A percentile compares a stretch with the other conserved stretches of the same genome.
Evolutionary conservation across 2,329 filamentous ascomycete species (phyloP).

Genomic region (Bipolaris oryzae): DNA sequence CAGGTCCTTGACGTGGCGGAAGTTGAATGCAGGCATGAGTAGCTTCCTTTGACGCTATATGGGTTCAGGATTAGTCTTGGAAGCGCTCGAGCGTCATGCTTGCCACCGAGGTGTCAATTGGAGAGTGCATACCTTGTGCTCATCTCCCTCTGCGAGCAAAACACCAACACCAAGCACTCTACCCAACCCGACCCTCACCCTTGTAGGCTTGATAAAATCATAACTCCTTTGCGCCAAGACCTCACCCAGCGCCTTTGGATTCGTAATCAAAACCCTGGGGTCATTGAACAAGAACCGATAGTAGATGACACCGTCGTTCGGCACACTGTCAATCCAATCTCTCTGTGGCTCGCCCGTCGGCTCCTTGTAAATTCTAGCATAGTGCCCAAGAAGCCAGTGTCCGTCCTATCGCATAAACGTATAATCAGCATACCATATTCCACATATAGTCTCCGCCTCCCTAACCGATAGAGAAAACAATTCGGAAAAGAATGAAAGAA

Average conservation of each 20-base stretch:
- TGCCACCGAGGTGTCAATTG: neutral
- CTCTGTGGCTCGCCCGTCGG: constrained; percentile 53
- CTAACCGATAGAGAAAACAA: neutral
- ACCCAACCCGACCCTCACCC: constrained; percentile 60
- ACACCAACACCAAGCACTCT: constrained; percentile 73
- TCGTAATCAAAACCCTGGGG: constrained; percentile 54
- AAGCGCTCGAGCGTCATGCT: too few relatives aligned
- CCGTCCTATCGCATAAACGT: constrained; percentile 23
- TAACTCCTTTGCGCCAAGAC: constrained; percentile 59
- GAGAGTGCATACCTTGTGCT: constrained; percentile 67
- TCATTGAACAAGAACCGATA: constrained; percentile 57
- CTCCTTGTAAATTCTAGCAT: constrained; percentile 49
- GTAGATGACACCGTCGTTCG: constrained; percentile 62
- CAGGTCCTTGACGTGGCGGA: constrained; percentile 58
- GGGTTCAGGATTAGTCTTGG: neutral
- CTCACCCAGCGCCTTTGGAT: constrained; percentile 55
- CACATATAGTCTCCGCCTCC: neutral
- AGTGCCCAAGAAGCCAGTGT: constrained; percentile 52
- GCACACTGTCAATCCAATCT: constrained; percentile 59
- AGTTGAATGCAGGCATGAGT: constrained; percentile 58
- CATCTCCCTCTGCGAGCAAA: constrained; percentile 85
- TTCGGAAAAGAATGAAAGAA: neutral
- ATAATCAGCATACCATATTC: neutral
- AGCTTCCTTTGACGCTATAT: constrained; percentile 53
- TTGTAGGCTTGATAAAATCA: constrained; percentile 57